Percentiles rank a stretch among this genome's conserved stretches.
Conservation (phyloP, 75 land plant species). For the Pinus tabuliformis region DNA sequence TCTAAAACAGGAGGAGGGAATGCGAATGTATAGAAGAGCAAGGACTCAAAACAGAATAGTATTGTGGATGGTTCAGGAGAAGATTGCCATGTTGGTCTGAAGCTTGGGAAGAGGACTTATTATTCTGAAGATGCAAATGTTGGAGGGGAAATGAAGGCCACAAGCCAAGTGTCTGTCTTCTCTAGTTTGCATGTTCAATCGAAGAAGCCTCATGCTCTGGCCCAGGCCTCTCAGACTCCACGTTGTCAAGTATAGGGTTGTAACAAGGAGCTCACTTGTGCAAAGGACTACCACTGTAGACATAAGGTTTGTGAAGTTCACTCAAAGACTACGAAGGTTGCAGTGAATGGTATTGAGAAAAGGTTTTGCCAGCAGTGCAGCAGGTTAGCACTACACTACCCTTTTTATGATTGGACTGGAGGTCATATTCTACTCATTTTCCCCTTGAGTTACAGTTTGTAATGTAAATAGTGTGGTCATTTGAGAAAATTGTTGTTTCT, state of each 20-base stretch:
- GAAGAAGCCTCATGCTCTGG: conserved; percentile 22
- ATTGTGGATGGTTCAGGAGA: conserved; percentile 1
- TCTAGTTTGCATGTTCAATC: conserved; percentile 10
- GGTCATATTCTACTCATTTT: not conserved
- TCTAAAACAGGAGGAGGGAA: not conserved
- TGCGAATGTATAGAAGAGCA: not conserved
- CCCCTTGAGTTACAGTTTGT: not conserved
- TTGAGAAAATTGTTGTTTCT: not conserved
- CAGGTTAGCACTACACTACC: conserved; percentile 25
- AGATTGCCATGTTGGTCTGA: conserved; percentile 53
- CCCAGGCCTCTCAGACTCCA: conserved; percentile 22
- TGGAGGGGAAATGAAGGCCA: not conserved
- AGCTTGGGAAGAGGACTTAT: conserved; percentile 68
- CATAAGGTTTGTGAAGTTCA: conserved; percentile 72
- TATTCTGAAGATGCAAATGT: conserved; percentile 9
- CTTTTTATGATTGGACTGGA: not conserved
- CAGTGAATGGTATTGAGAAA: conserved; percentile 54
- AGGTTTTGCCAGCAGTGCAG: conserved; percentile 74
- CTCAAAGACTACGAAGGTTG: conserved; percentile 59
- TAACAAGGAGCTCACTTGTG: conserved; percentile 49
- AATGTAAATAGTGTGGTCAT: not conserved
- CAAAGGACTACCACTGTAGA: conserved; percentile 69
- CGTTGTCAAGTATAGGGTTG: conserved; percentile 84
- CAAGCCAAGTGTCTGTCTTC: not conserved
- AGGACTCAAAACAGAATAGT: conserved; percentile 1